Percentiles rank a stretch among this genome's conserved stretches.
phyloP scores from a whole-genome alignment of 2,329 filamentous ascomycete species.

The Sclerotinia glacialis region DNA sequence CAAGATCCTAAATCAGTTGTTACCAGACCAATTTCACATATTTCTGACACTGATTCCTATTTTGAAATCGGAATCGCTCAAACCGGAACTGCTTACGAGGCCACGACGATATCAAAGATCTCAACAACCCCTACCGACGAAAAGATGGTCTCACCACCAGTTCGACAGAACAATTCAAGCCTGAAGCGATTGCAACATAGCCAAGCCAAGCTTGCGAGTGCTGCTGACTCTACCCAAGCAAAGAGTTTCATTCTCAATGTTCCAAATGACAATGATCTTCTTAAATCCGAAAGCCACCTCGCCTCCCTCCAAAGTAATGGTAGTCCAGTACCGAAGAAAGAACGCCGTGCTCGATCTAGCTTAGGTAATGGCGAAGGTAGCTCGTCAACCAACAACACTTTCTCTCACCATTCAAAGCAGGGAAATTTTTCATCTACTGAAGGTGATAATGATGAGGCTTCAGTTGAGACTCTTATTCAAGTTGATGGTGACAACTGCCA shows the following conservation, averaged over 20 bases:
- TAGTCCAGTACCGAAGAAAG: not conserved
- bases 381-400: not conserved
- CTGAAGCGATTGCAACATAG: not conserved
- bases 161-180: not conserved
- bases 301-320: not conserved
- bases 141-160: not conserved
- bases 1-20: not conserved
- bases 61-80: constrained; percentile 1
- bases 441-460: not conserved
- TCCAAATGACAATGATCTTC: not conserved
- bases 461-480: not conserved
- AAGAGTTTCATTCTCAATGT: not conserved
- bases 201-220: not conserved
- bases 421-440: not conserved
- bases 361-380: not conserved
- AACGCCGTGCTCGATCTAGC: not conserved
- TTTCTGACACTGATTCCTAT: not conserved
- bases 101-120: not conserved
- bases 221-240: too few relatives aligned
- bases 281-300: not conserved
- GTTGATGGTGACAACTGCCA: not conserved
- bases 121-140: not conserved
- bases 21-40: not conserved
- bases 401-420: not conserved
- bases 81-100: not conserved